Evolutionary conservation across 352 stramenopile species (phyloP), one percentile per base, ranked within the genome.

Genomic region (Globisporangium irregulare): DNA sequence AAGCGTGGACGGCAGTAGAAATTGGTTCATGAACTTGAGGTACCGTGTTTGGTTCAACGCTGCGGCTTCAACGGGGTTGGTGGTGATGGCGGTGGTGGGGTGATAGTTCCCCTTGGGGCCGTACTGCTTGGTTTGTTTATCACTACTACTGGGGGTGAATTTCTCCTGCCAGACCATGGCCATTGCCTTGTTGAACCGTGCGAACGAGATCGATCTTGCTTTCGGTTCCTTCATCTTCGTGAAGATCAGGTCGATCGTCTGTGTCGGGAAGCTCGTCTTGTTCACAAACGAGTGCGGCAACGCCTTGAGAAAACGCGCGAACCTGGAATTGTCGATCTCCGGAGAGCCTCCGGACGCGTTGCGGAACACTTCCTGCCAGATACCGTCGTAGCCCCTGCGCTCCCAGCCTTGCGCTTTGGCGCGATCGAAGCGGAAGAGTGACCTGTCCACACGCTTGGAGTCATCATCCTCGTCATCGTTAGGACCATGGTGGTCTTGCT

Each of bases 161-260:
- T 82, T 87, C 22, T 88, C 78, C 46, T 82, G 82, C 62, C 82
- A 75, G 24, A 93, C 64, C 75, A 89, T 78, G 3, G 77, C 29
- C 64, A 92, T 87, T 0, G 81, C 75, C 36, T 80, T 86, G 71
- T 80, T 91, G 62, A 92, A 93, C 48, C 79, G 76, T 0, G 63
- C 54, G 24, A 91, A 92, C 8, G 79, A 76, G 12, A 93, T 88
- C 0, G 77, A 78, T 24, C 84, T 74, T 8, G 83, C 73, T 59
- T 90, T 90, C 0, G 83, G 85, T 9, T 93, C 83, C 46, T 92
- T 91, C 80, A 92, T 88, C 58, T 91, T 91, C 3, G 79, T 71
- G 43, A 93, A 93, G 20, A 90, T 81, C 15, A 91, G 55, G 50
- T 93, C 85, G 0, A 78, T 71, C 3, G 73, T 82, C 48, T 92